phyloP scores from a whole-genome alignment of 2,329 filamentous ascomycete species.

The Colletotrichum brevisporum region DNA sequence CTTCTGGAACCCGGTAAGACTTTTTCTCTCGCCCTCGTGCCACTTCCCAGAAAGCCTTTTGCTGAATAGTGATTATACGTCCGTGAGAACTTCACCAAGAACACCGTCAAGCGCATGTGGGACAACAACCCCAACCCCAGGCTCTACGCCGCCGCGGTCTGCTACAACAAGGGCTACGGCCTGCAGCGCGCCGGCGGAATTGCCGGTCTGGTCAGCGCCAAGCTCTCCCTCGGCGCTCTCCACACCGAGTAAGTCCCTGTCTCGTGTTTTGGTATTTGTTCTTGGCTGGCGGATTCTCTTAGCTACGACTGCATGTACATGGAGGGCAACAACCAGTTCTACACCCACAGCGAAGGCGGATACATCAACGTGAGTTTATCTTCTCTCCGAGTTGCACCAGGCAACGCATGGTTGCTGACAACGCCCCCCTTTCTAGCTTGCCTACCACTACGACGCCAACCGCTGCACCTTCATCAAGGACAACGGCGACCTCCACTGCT shows the following conservation, averaged over 20 bases:
- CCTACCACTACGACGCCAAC: slow-evolving; percentile 20
- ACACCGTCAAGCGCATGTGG: slow-evolving; percentile 41
- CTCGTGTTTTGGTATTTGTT: too few relatives aligned
- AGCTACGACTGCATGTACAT: slow-evolving; percentile 42
- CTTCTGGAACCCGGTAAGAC: slow-evolving; percentile 35
- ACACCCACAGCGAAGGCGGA: slow-evolving; percentile 37
- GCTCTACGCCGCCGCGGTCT: slow-evolving; percentile 37
- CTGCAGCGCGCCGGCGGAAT: slow-evolving; percentile 27
- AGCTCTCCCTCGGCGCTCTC: slow-evolving; percentile 36
- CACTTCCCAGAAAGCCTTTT: too few relatives aligned
- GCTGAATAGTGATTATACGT: too few relatives aligned
- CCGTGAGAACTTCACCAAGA: slow-evolving; percentile 42
- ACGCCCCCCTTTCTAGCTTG: background rate
- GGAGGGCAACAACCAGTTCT: slow-evolving; percentile 39
- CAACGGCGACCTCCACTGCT: slow-evolving; percentile 29
- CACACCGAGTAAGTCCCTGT: slow-evolving; percentile 40
- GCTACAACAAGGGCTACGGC: slow-evolving; percentile 43
- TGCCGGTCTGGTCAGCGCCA: slow-evolving; percentile 29
- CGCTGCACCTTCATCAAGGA: slow-evolving; percentile 16
- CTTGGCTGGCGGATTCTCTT: background rate
- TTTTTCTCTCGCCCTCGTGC: background rate
- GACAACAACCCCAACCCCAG: slow-evolving; percentile 38
- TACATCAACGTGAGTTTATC: slow-evolving; percentile 38
- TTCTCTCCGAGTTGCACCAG: too few relatives aligned
- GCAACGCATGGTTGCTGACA: background rate